Conservation (phyloP, 805 yeast species). For the Candida rishiriensis region DNA sequence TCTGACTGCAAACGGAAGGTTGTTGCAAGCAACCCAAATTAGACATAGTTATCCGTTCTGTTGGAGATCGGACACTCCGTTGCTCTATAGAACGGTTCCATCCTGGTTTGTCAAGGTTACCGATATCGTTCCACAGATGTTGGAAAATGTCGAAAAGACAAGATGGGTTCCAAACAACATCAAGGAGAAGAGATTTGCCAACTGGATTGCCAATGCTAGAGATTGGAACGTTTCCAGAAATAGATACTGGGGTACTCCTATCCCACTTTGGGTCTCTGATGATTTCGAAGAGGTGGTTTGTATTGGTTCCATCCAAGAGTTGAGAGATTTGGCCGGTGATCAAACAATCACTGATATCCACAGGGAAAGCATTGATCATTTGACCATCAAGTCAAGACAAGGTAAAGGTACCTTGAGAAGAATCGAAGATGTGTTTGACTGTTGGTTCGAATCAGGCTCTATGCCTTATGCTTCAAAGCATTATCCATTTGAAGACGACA, state of each 20-base stretch:
- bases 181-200: conserved; percentile 92
- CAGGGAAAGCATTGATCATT: conserved; percentile 85
- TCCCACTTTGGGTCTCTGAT: conserved; percentile 96
- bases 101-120: conserved; percentile 96
- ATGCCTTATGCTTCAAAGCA: conserved; percentile 98
- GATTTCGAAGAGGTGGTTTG: conserved; percentile 91
- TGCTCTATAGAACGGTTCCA: conserved; percentile 93
- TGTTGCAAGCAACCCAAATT: conserved; percentile 75
- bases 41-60: conserved; percentile 98
- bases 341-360: conserved; percentile 83
- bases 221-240: conserved; percentile 99
- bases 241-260: conserved; percentile 99
- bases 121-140: conserved; percentile 84
- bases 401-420: conserved; percentile 88
- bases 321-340: conserved; percentile 79
- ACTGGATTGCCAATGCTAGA: conserved; percentile 98
- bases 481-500: conserved; percentile 87
- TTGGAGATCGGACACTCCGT: conserved; percentile 99
- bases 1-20: conserved; percentile 70
- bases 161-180: conserved; percentile 92
- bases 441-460: conserved; percentile 99
- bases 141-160: conserved; percentile 77
- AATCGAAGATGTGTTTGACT: conserved; percentile 96
- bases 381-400: conserved; percentile 86
- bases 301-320: conserved; percentile 85